A percentile compares a stretch with the other conserved stretches of the same genome.
phyloP scores from a whole-genome alignment of 306 rosid species.

The Abrus pulchellus region DNA sequence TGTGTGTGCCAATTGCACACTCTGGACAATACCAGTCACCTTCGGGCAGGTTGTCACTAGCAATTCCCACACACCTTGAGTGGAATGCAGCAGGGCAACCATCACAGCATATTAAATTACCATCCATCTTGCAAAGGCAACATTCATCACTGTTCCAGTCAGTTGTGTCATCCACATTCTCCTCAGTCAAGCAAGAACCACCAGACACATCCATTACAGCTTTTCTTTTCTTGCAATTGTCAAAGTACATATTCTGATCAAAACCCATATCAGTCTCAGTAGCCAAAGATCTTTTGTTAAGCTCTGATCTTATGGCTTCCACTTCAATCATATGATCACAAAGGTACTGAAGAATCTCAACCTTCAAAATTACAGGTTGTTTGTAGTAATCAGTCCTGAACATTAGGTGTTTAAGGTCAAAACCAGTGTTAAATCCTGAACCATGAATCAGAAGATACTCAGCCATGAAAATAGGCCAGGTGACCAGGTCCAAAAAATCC shows the following conservation, averaged over 20 bases:
- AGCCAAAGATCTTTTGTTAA: constrained; percentile 83
- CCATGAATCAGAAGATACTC: constrained; percentile 85
- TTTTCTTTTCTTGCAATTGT: constrained; percentile 73
- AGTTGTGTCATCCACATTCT: constrained; percentile 63
- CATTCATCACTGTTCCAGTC: constrained; percentile 98
- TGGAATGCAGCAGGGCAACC: constrained; percentile 99
- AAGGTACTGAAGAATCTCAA: constrained; percentile 82
- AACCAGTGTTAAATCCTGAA: constrained; percentile 71
- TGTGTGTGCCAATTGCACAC: constrained; percentile 74
- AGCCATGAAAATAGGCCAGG: constrained; percentile 95
- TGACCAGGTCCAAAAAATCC: constrained; percentile 87
- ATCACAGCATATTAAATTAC: constrained; percentile 96
- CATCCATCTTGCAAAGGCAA: constrained; percentile 98
- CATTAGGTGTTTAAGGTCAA: constrained; percentile 64
- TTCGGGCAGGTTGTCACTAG: constrained; percentile 79
- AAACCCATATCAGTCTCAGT: constrained; percentile 68
- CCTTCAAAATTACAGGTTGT: constrained; percentile 73
- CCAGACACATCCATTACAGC: constrained; percentile 60
- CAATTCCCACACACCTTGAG: constrained; percentile 87
- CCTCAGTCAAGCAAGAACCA: constrained; percentile 66
- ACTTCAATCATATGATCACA: constrained; percentile 96
- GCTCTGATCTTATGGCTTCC: constrained; percentile 86
- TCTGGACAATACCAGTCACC: constrained; percentile 99
- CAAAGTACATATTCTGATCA: constrained; percentile 72
- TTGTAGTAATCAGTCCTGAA: constrained; percentile 74